A percentile compares a stretch with the other conserved stretches of the same genome.
These are phyloP conservation scores for Ganoderma sinense DNA, from an alignment of 1,284 basidiomycete genomes.

Conservation along the genomic window DNA sequence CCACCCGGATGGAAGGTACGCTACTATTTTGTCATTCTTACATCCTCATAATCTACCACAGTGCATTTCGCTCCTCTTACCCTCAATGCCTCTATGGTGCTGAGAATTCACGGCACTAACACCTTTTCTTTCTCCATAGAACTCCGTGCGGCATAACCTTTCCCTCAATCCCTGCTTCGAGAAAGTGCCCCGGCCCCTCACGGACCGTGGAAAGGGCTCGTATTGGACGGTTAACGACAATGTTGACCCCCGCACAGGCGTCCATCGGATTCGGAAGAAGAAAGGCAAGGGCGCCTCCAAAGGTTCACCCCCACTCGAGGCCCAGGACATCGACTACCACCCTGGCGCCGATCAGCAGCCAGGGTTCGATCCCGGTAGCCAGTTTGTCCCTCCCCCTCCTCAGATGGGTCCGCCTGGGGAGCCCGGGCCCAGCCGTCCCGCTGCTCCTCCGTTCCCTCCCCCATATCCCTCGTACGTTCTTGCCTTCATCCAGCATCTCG, in stretches of 20 bases:
- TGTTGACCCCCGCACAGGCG: conserved; percentile 85
- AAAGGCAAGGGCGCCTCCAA: conserved; percentile 66
- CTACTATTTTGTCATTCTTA: conserved; percentile 19
- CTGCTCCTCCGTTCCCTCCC: conserved; percentile 55
- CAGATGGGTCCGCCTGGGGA: conserved; percentile 58
- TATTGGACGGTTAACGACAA: conserved; percentile 91
- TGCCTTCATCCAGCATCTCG: conserved; percentile 1
- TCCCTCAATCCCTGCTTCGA: conserved; percentile 94
- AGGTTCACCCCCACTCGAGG: conserved; percentile 39
- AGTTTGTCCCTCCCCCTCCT: conserved; percentile 60
- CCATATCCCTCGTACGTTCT: conserved; percentile 60
- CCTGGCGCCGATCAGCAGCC: conserved; percentile 43
- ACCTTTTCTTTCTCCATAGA: conserved; percentile 52
- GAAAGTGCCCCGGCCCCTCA: conserved; percentile 88
- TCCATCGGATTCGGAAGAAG: conserved; percentile 85
- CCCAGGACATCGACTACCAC: conserved; percentile 64
- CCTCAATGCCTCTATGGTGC: not conserved
- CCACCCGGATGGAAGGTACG: conserved; percentile 88
- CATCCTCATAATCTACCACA: not conserved
- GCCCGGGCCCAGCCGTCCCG: conserved; percentile 60
- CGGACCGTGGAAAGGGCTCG: conserved; percentile 87
- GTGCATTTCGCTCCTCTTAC: not conserved
- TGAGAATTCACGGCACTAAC: conserved; percentile 37
- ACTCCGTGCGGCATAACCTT: conserved; percentile 94
- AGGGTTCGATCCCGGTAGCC: conserved; percentile 60